These are phyloP conservation scores for Staphylotrichum longicolle DNA, from an alignment of 495 filamentous ascomycete species.

Conservation along the genomic window DNA sequence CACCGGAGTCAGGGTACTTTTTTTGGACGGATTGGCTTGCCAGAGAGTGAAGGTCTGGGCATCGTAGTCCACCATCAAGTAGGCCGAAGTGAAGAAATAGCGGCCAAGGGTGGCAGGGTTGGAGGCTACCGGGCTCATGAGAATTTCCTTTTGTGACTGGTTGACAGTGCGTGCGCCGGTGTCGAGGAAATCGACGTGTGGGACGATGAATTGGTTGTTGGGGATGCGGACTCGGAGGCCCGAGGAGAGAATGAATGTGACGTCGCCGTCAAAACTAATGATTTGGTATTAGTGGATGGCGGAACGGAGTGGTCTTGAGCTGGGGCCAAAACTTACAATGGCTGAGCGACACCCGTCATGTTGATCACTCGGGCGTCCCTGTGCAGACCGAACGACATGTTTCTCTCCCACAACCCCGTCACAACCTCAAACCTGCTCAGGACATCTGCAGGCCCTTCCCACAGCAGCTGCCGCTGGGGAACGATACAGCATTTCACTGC, in stretches of 20 bases:
- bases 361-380: slow-evolving; percentile 8
- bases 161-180: background rate
- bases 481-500: slow-evolving; percentile 38
- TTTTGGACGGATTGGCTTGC: slow-evolving; percentile 23
- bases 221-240: background rate
- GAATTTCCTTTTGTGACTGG: slow-evolving; percentile 21
- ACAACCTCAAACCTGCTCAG: slow-evolving; percentile 22
- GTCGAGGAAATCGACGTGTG: background rate
- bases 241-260: background rate
- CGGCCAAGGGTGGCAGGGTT: slow-evolving; percentile 38
- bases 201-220: background rate
- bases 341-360: background rate
- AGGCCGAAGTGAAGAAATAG: slow-evolving; percentile 42
- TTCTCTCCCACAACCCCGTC: slow-evolving; percentile 10
- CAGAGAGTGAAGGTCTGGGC: slow-evolving; percentile 31
- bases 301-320: too few species aligned
- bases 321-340: background rate
- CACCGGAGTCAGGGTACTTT: background rate
- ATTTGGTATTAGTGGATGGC: too few species aligned
- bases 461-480: slow-evolving; percentile 33
- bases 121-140: slow-evolving; percentile 28
- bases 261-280: slow-evolving; percentile 4
- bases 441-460: slow-evolving; percentile 26
- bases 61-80: slow-evolving; percentile 41
- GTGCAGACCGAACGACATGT: slow-evolving; percentile 12